Base-by-base conservation (phyloP, 192 early-diverging fungal species). In the Coemansia erecta region DNA sequence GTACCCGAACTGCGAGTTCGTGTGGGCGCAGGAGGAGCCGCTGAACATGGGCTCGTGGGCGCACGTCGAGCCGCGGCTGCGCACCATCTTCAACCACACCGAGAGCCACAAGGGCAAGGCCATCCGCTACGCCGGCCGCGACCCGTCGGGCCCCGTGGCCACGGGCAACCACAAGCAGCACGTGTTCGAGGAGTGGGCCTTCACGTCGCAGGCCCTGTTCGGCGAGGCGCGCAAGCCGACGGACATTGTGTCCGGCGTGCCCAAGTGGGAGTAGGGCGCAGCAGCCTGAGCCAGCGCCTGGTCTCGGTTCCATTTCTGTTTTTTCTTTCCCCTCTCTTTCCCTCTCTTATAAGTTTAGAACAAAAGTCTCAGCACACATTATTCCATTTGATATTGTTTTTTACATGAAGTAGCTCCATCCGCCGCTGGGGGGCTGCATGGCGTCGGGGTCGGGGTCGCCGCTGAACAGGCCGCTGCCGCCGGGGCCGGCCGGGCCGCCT, bases 91-190 rank as follows among this genome's bases (percentile, higher is more conserved):
- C 43, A 83, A 85, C 59, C 63, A 92, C 59, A 89, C 93, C 40
- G 63, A 85, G 56, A 73, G 85, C 81, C 86, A 92, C 80, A 58
- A 49, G 12, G 73, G 70, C 56, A 81, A 82, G 69, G 80, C 84
- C 46, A 73, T 87, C 58, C 78, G 84, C 46, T 90, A 89, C 71
- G 94, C 92, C 23, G 94, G 94, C 40, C 89, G 96, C 53, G 89
- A 90, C 59, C 90, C 90, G 43, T 90, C 89, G 39, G 96, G 92
- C 23, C 86, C 89, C n/a, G 88, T 90, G 33, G 89, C 90, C 42
- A 96, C 95, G 18, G 95, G 95, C 59, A 87, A 91, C 78, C 94
- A 98, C 86, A 95, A 94, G 89, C 87, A 90, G 60, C 93, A 95
- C 68, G 83, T 90, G 81, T 83, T 85, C 60, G 90, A 93, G 73